Evolutionary conservation across 2,329 filamentous ascomycete species (phyloP), one percentile per base, ranked within the genome.

Genomic region (Ophiostoma sp.): DNA sequence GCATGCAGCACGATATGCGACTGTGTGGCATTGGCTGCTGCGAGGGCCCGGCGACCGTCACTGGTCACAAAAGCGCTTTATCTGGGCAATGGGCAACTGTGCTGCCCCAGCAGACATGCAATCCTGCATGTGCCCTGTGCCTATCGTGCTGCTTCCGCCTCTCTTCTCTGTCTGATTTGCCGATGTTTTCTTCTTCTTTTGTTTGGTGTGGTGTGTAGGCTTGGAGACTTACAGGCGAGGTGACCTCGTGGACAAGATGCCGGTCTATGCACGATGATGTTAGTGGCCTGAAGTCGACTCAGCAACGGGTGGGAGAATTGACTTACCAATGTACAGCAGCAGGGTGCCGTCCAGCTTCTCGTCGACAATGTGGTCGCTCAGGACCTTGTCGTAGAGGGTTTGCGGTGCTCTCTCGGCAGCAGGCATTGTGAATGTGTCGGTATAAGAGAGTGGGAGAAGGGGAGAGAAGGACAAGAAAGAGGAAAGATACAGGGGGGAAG

Each of bases 161-260:
- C 17, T 36, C 13, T 62, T 20, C 17, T 31, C 31, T 33, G 57
- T 62, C 27, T 64, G 33, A 23, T 36, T 64, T 64, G 31, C 33
- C 31, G 31, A 20, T 13, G 2, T 39, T n/a, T n/a, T n/a, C n/a
- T n/a, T n/a, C n/a, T n/a, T n/a, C n/a, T n/a, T n/a, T n/a, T 15
- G 6, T 36, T 64, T 64, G 60, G 60, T 36, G 27, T 39, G 57
- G 36, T 70, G 62, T 23, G 7, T 20, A 48, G 23, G 20, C 23
- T 57, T 62, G 60, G 35, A 64, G 8, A 73, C 89, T 78, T 86
- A 93, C 91, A 73, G 95, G 95, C 76, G 94, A 97, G 76, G 95
- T 99, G 79, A 99, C 95, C 85, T 99, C 95, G 80, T 99, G 95
- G 73, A 98, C 94, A 73, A 99, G 86, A 85, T 99, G 95, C 80